Conservation (phyloP, 192 early-diverging fungal species). For the Thoreauomyces humboldtii region DNA sequence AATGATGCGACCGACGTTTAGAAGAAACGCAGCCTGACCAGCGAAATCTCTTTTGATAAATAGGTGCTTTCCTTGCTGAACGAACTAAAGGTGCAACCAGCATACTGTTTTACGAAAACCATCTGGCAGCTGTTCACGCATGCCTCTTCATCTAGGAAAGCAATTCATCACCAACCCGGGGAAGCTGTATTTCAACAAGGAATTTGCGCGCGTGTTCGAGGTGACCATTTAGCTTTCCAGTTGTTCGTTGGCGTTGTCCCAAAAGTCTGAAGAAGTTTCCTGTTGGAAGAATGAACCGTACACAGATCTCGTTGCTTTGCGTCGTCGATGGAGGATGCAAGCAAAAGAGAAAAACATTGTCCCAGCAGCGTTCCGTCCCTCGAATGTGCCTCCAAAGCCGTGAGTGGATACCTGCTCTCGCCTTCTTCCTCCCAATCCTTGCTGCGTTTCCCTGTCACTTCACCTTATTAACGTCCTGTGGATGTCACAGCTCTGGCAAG, state of each 20-base stretch:
- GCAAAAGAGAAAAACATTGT: slow-evolving; percentile 54
- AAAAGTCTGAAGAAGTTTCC: too few relatives aligned
- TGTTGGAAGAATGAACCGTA: slow-evolving; percentile 50
- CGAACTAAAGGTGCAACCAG: slow-evolving; percentile 35
- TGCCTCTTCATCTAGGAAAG: slow-evolving; percentile 33
- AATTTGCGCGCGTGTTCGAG: slow-evolving; percentile 53
- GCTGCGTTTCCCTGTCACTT: background rate
- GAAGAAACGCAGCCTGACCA: background rate
- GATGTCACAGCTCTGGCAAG: slow-evolving; percentile 45
- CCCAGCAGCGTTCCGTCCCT: slow-evolving; percentile 48
- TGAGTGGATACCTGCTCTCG: too few relatives aligned
- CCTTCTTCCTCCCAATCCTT: background rate
- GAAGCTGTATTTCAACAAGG: slow-evolving; percentile 53
- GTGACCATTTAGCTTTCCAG: slow-evolving; percentile 27
- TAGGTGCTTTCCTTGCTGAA: slow-evolving; percentile 35
- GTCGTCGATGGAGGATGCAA: slow-evolving; percentile 45
- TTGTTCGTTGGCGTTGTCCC: background rate
- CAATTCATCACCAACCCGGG: slow-evolving; percentile 53
- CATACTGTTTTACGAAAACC: too few relatives aligned
- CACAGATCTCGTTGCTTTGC: slow-evolving; percentile 47
- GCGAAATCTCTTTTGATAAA: slow-evolving; percentile 8
- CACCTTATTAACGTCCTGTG: background rate
- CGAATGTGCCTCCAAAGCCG: slow-evolving; percentile 52
- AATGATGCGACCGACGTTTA: background rate
- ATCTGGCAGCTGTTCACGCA: too few relatives aligned